Evolutionary conservation across 176 grass and related monocot genomes (phyloP).

Genomic region (Chloris gayana): DNA sequence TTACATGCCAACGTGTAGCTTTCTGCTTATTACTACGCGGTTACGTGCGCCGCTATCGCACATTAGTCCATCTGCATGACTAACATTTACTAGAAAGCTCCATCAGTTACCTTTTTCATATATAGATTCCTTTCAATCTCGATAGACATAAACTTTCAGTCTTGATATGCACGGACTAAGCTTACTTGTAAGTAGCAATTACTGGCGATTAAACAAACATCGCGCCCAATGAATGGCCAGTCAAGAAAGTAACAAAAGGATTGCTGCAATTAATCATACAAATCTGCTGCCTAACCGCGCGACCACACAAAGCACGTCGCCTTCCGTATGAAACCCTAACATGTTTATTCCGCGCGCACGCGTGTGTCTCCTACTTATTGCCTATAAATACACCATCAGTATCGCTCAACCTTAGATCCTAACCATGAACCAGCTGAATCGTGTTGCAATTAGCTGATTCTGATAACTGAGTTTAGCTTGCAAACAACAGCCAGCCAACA

Average conservation of each 20-base stretch:
- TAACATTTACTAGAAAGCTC: no score
- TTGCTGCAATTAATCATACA: constrained; percentile 41
- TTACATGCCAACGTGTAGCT: not conserved
- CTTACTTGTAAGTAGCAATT: not conserved
- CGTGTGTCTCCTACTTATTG: not conserved
- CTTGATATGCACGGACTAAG: not conserved
- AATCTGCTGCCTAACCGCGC: constrained; percentile 41
- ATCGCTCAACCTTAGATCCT: not conserved
- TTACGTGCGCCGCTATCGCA: constrained; percentile 23
- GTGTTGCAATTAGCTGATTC: not conserved
- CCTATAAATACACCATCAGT: constrained; percentile 42
- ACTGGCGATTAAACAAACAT: constrained; percentile 38
- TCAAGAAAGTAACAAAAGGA: constrained; percentile 29
- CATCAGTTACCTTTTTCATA: not conserved
- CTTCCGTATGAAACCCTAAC: not conserved
- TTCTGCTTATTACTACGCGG: not conserved
- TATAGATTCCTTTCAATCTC: not conserved
- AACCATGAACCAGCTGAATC: constrained; percentile 30
- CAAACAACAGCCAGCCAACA: not conserved
- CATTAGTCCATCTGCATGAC: no score
- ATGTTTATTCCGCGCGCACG: not conserved
- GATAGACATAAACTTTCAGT: not conserved
- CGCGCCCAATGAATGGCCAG: constrained; percentile 33
- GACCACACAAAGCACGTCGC: not conserved
- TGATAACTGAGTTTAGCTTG: not conserved